Evolutionary conservation across 345 rosid species (phyloP).

Genomic region (Combretum micranthum): DNA sequence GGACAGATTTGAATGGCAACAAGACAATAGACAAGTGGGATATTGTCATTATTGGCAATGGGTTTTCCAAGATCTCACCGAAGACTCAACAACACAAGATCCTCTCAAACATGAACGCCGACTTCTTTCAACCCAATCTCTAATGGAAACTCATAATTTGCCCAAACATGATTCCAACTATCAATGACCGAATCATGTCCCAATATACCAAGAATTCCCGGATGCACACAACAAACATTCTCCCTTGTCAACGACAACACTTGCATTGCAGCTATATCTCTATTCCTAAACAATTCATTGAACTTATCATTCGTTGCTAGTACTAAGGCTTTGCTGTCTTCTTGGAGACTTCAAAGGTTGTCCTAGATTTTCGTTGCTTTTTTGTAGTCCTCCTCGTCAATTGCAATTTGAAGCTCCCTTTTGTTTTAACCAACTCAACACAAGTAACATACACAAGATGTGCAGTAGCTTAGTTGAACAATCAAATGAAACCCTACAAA

Average conservation of each 20-base stretch:
- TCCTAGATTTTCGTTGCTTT: conserved; percentile 84
- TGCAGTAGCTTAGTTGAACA: no score
- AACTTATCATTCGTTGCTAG: conserved; percentile 70
- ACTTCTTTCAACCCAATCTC: conserved; percentile 65
- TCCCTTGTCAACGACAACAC: conserved; percentile 54
- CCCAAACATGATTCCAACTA: conserved; percentile 94
- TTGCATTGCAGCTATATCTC: conserved; percentile 74
- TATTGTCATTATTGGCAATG: no score
- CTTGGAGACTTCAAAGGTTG: conserved; percentile 46
- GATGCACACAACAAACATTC: conserved; percentile 76
- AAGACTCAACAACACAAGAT: conserved; percentile 70
- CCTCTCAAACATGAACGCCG: conserved; percentile 65
- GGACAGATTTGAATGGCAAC: no score
- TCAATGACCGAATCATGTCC: conserved; percentile 81
- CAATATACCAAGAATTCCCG: conserved; percentile 68
- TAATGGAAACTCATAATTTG: conserved; percentile 79
- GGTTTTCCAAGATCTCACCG: no score
- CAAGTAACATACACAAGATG: no score
- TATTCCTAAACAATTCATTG: conserved; percentile 60
- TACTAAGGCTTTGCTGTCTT: conserved; percentile 60
- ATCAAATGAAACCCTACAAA: no score
- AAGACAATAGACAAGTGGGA: no score
- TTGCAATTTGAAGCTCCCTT: conserved; percentile 53
- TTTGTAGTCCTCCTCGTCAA: conserved; percentile 74
- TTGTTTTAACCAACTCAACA: no score